Evolutionary conservation across 306 rosid genomes (phyloP).

Genomic region (Lagenaria siceraria): DNA sequence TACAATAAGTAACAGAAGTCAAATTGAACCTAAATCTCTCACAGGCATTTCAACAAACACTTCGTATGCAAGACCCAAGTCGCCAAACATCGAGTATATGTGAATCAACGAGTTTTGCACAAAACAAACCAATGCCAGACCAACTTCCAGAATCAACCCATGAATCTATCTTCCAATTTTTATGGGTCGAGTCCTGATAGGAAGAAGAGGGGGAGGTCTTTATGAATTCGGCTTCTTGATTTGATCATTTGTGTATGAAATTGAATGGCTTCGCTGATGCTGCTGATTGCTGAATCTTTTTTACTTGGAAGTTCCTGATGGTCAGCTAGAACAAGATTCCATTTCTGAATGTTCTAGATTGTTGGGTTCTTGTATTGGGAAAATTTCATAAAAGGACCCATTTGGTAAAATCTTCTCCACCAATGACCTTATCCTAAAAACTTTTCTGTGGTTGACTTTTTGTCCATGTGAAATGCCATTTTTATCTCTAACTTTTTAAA

Average conservation of each 20-base stretch:
- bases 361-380: too few species aligned
- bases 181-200: not conserved
- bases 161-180: constrained; percentile 32
- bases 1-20: constrained; percentile 29
- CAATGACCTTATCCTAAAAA: too few species aligned
- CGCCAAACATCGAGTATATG: constrained; percentile 21
- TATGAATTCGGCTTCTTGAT: constrained; percentile 11
- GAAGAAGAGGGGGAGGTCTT: constrained; percentile 1
- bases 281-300: not conserved
- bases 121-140: constrained; percentile 23
- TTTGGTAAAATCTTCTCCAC: too few species aligned
- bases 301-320: too few species aligned
- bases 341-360: too few species aligned
- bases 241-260: constrained; percentile 38
- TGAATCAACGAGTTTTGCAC: constrained; percentile 25
- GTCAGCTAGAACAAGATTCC: too few species aligned
- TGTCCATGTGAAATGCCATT: too few species aligned
- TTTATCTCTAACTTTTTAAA: too few species aligned
- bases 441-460: too few species aligned
- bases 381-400: too few species aligned
- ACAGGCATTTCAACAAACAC: constrained; percentile 37
- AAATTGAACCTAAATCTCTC: constrained; percentile 43
- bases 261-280: constrained; percentile 44
- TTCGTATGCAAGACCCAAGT: constrained; percentile 17
- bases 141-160: constrained; percentile 14